Percentiles rank a stretch among this genome's conserved stretches.
Evolutionary conservation across 352 stramenopile genomes (phyloP).

Genomic region (Globisporangium heterothallicum): DNA sequence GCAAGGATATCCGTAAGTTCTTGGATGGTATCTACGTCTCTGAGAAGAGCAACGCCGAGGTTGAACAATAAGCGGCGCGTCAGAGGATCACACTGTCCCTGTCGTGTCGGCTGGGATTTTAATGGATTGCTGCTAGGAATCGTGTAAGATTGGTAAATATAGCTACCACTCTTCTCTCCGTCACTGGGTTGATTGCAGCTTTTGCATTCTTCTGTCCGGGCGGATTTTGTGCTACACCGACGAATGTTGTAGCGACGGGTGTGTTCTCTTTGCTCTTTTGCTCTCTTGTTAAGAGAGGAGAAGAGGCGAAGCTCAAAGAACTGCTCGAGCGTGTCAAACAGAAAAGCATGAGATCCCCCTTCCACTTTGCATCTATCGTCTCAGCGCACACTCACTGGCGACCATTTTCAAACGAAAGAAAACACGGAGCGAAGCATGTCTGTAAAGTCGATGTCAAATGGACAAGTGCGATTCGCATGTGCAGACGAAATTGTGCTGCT

Average conservation of each 20-base stretch:
- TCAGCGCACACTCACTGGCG: neutral
- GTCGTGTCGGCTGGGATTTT: conserved; percentile 3
- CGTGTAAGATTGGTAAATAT: conserved; percentile 13
- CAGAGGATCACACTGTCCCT: neutral
- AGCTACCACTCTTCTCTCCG: conserved; percentile 32
- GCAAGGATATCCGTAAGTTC: conserved; percentile 99
- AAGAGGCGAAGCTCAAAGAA: neutral
- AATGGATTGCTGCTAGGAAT: conserved; percentile 25
- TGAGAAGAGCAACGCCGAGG: conserved; percentile 91
- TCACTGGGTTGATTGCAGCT: conserved; percentile 87
- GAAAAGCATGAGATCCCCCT: conserved; percentile 47
- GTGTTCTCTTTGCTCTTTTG: neutral
- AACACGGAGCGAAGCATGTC: no score
- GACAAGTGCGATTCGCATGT: no score
- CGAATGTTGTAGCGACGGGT: conserved; percentile 17
- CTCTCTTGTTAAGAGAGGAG: neutral
- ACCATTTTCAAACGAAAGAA: no score
- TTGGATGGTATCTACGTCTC: conserved; percentile 99
- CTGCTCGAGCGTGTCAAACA: neutral
- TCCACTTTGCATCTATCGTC: conserved; percentile 4
- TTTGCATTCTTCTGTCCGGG: conserved; percentile 89
- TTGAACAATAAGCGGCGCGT: conserved; percentile 35
- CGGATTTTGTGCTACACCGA: conserved; percentile 72
- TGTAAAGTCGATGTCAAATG: no score
- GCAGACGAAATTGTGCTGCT: neutral